Base-by-base conservation (phyloP, 2,329 filamentous ascomycete species). In the Stagonosporopsis cucurbitacearum region DNA sequence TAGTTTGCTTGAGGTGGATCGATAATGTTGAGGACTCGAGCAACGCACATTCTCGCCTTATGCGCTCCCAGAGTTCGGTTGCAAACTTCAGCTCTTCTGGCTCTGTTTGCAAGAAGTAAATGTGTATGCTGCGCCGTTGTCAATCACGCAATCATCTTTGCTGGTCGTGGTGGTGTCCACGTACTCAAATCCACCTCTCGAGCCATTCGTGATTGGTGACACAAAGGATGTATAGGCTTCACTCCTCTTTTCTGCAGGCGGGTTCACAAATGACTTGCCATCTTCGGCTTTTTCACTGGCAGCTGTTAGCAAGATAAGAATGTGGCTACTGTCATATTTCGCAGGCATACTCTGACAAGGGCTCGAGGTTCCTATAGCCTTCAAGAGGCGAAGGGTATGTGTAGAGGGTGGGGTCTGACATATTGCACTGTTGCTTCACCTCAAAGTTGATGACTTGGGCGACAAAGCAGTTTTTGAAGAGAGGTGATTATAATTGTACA, bases 251-350 rank as follows among this genome's bases (percentile, higher is more conserved):
- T 82, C 83, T 0, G 84, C 79, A 28, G 84, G 80, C 0, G 85
- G 85, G 66, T 96, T 96, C 49, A 84, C 80, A 64, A 85, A 84
- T 45, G 89, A 92, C 78, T 96, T 96, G 43, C 90, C 90, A 72
- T 96, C 90, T 33, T 84, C 85, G 42, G 81, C 81, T 60, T 77
- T 82, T 63, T 90, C 86, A 30, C 81, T 84, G 9, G 37, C 8
- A 7, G 28, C 9, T 30, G 26, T 66, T 20, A 68, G 59, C 40
- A 52, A 19, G 17, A 15, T 26, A 6, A 3, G 25, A 22, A 6
- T 15, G 30, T 32, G 13, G 30, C 30, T 23, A 15, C 9, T 20
- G 40, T 32, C 13, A 32, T 32, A 20, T 39, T 37, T 28, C 13
- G 2, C 22, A 15, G 11, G 58, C 71, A 28, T 62, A 77, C 44